Evolutionary conservation across 2,329 filamentous ascomycete species (phyloP), one percentile per base, ranked within the genome.

Genomic region (Cladorrhinum sp.): DNA sequence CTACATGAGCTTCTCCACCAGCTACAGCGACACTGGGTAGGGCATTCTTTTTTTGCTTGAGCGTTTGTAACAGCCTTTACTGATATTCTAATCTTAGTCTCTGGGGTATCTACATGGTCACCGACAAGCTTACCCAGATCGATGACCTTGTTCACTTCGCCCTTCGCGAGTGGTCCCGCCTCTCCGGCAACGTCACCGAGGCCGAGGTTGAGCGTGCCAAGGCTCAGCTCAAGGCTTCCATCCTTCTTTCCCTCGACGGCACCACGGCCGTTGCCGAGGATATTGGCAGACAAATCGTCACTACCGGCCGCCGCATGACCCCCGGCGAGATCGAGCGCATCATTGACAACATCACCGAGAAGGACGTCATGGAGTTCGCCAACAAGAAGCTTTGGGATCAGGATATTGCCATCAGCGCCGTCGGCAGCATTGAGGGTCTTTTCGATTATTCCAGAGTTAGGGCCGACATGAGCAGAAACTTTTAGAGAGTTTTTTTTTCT

Each of bases 1-100:
- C 86, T 99, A 97, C 85, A 99, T 99, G 96, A 96, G 91, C 83
- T 99, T 99, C 83, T 97, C 93, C 68, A 99, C 95, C 69, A 96
- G 92, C 84, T 99, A 99, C 82, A 98, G 93, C 75, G 95, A 99
- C 78, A 99, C 95, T 76, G 95, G 93, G 92, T 96, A 86, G 78
- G 24, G 13, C 29, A 5, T 9, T 23, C 1, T 18, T 54, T 29
- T 38, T 48, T 49, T 52, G 18, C 20, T 12, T 20, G 10, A 20
- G 10, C 4, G 10, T 16, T 6, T 8, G n/a, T 13, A 45, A 45
- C 12, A 32, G 22, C 3, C 20, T 45, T 45, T 45, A n/a, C 41
- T 45, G 16, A 45, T 10, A 22, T 45, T 20, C 3, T 9, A 22
- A 3, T 45, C 20, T 45, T 71, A 96, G 95, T 85, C 91, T 99